Base-by-base conservation (phyloP, 495 filamentous ascomycete species). In the Pyronema omphalodes region DNA sequence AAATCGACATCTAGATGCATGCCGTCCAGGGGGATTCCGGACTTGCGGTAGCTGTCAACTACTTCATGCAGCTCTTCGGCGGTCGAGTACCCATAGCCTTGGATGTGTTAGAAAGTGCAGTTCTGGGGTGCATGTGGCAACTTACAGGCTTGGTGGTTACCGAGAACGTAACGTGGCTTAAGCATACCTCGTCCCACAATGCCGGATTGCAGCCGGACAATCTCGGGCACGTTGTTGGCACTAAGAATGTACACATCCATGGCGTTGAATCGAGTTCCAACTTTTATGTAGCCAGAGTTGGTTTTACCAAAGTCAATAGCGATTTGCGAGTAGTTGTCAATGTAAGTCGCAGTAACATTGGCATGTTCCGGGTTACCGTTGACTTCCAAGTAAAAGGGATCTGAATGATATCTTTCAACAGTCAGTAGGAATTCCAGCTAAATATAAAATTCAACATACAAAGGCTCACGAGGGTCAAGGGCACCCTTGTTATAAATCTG, bases 311-410 rank as follows among this genome's bases (percentile, higher is more conserved):
- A 55, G 46, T 67, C 64, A 23, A 66, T 47, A n/a, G 39, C 55
- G 9, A 67, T 54, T 34, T 67, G 64, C 1, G 64, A 67, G 49
- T 67, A 66, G 41, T 67, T 66, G 53, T 66, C 64, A 9, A 65
- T 46, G 12, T 64, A 60, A 5, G 61, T 65, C 29, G 61, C 57
- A 1, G 50, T 55, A 34, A 51, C 36, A 37, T 37, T 55, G 19
- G 47, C 36, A 40, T 61, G 60, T 17, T 51, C 52, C 1, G 62
- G 62, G 36, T 43, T 40, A n/a, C 44, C 56, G 53, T 65, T 60
- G 19, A 64, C 37, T 29, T 66, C 60, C 19, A 66, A 19, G 36
- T 51, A 66, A 48, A 56, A 66, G 1, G 61, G 62, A 4, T 65
- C 56, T 11, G 64, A 67, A 44, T 67, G 64, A 48, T 66, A 56